Base-by-base conservation (phyloP, 768 basidiomycete species). In the Lanmaoa pseudosensibilis region DNA sequence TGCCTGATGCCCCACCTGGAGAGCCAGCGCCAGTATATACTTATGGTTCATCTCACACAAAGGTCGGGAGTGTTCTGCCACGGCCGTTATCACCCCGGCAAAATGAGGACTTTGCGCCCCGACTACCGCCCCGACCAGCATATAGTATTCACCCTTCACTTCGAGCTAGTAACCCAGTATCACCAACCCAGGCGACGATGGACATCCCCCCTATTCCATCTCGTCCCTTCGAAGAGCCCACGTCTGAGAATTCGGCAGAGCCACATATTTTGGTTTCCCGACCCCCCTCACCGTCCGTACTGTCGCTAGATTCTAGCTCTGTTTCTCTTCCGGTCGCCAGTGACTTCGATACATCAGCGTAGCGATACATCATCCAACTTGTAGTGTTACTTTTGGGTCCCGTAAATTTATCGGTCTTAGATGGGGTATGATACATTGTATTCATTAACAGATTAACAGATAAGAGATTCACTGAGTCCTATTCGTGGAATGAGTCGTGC, bases 111-210 rank as follows among this genome's bases (percentile, higher is more conserved):
- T 92, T 92, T 60, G 80, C 85, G 0, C 90, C 90, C 1, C 80
- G 79, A 37, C 76, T 91, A 21, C 90, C 90, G 8, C 65, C 80
- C 5, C 82, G 87, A 27, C 90, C 90, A 4, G 74, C 81, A 15
- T 81, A 78, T 45, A 92, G 90, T 65, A 92, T 92, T 51, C 90
- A 92, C 60, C 90, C 90, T 13, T 90, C 89, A 13, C 74, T 83
- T 23, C 82, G 88, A 27, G 75, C 77, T 19, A 30, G 34, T 10
- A 79, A 78, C 65, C 75, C 78, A 18, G 67, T 74, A 36, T 79
- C 83, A 1, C 84, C 87, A 5, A 77, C 67, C 19, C 74, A 73
- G 60, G 78, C 76, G 39, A 74, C 63, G 11, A 69, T 67, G 64
- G 67, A 71, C 46, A 54, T 71, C 55, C 59, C 69, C 68, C 60